Percentiles rank a stretch among this genome's conserved stretches.
These are phyloP conservation scores for Citrullus colocynthis DNA, from an alignment of 306 rosid species.

Conservation along the genomic window DNA sequence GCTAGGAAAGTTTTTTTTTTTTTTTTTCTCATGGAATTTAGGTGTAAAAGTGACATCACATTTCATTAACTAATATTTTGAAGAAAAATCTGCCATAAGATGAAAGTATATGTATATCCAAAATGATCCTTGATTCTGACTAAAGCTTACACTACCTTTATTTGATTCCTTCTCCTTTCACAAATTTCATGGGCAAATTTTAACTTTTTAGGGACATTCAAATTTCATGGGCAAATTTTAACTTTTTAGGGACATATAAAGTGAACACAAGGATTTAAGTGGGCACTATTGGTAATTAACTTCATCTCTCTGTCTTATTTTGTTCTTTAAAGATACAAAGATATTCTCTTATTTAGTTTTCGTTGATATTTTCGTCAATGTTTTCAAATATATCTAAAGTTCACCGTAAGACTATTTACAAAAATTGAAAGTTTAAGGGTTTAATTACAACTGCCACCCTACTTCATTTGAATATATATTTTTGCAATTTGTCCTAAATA, in stretches of 20 bases:
- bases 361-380: not conserved
- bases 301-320: not conserved
- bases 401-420: too few species aligned
- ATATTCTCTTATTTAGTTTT: not conserved
- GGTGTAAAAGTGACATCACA: not conserved
- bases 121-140: conserved; percentile 15
- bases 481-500: too few species aligned
- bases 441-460: too few species aligned
- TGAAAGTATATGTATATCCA: conserved; percentile 22
- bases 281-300: not conserved
- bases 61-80: not conserved
- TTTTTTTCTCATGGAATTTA: not conserved
- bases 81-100: not conserved
- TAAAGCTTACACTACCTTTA: conserved; percentile 15
- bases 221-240: conserved; percentile 9
- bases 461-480: too few species aligned
- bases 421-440: too few species aligned
- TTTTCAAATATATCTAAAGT: not conserved
- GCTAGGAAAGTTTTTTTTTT: not conserved
- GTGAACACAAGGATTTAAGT: not conserved
- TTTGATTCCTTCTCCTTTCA: conserved; percentile 17
- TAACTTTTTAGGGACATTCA: conserved; percentile 18
- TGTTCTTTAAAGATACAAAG: not conserved
- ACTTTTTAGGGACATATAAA: conserved; percentile 18
- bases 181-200: conserved; percentile 12